Evolutionary conservation across 331 rosid genomes (phyloP).

Genomic region (Malus hybrid): DNA sequence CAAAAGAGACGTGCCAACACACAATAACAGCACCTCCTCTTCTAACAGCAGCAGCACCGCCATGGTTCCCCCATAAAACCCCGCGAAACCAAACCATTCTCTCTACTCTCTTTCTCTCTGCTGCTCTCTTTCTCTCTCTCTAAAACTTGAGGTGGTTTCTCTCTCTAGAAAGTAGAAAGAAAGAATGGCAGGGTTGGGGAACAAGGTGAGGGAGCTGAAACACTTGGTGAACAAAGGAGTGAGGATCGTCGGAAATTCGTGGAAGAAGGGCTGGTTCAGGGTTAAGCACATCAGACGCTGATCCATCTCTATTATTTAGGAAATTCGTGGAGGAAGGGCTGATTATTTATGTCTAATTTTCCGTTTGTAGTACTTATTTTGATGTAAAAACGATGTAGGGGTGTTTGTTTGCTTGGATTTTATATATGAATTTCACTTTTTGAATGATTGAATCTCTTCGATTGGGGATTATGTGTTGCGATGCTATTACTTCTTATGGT

Average conservation of each 20-base stretch:
- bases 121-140: not conserved
- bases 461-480: too few relatives aligned
- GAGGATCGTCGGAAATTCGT: slow-evolving; percentile 53
- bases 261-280: slow-evolving; percentile 73
- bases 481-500: too few relatives aligned
- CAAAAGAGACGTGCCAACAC: not conserved
- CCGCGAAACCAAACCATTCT: not conserved
- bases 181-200: slow-evolving; percentile 51
- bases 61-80: not conserved
- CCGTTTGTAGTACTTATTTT: too few relatives aligned
- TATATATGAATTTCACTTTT: too few relatives aligned
- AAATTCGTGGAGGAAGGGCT: not conserved
- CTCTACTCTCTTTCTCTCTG: not conserved
- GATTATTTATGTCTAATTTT: not conserved
- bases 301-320: not conserved
- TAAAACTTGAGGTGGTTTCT: not conserved
- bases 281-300: slow-evolving; percentile 46
- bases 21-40: not conserved
- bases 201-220: slow-evolving; percentile 52
- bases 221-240: slow-evolving; percentile 46
- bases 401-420: too few relatives aligned
- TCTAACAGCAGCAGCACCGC: not conserved
- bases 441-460: too few relatives aligned
- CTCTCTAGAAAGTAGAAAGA: not conserved
- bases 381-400: too few relatives aligned